Evolutionary conservation across 1,139 yeast species (phyloP), one percentile per base, ranked within the genome.

Genomic region (Candida pseudoviswanathii): DNA sequence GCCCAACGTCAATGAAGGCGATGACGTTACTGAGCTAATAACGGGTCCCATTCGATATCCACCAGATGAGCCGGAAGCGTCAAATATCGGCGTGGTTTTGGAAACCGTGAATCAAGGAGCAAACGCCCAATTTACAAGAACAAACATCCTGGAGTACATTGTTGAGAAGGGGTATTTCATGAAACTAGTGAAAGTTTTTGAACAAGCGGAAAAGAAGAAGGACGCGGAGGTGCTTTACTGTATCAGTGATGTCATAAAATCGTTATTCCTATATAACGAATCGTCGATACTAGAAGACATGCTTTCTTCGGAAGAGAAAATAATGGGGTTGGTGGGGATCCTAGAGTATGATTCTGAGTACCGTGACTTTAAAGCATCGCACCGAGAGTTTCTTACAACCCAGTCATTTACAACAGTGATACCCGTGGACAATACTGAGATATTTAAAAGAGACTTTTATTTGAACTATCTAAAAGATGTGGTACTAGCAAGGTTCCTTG

Each of bases 331-430:
- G 4, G 80, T 86, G 7, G 96, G 96, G 0, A 86, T 90, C n/a
- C 69, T 94, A 44, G 99, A 94, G 64, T 94, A 92, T 65, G 97
- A 92, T 63, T 88, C 95, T 0, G 96, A 88, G 50, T 89, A 79
- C 59, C 96, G 97, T 0, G 76, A 76, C 24, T 75, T 78, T 55
- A 91, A 89, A 65, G 90, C 97, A 2, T 85, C 88, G 57, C 90
- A 89, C 67, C 73, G 97, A 44, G 82, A 80, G 21, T 85, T 81
- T 60, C 67, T 90, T 32, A 63, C 68, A 4, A 79, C 83, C 47
- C 81, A 82, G 47, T 72, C 86, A 8, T 86, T 89, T 66, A 86
- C 86, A 62, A 85, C 86, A 57, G 88, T 92, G 3, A 70, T 90
- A 21, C 91, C 92, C 1, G 72, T 86, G 5, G 74, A 79, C 2